Conservation (phyloP, 805 yeast species). For the Metschnikowia koreensis region DNA sequence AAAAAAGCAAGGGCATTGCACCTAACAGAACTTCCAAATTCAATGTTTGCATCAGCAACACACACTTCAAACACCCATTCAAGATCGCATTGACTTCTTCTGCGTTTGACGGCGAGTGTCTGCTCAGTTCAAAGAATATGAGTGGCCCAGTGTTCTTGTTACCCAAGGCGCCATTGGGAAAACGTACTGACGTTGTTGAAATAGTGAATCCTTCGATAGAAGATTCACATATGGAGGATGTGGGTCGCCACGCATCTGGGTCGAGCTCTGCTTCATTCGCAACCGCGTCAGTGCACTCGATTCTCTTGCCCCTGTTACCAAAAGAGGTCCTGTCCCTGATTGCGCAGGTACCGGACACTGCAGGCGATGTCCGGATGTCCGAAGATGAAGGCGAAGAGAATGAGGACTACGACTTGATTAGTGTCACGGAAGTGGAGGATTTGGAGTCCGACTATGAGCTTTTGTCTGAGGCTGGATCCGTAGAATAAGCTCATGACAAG, state of each 20-base stretch:
- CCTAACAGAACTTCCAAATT: slow-evolving; percentile 33
- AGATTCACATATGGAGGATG: background rate
- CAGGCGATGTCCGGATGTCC: slow-evolving; percentile 4
- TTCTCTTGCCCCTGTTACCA: slow-evolving; percentile 10
- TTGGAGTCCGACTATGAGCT: slow-evolving; percentile 38
- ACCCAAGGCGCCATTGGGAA: background rate
- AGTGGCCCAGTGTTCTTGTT: slow-evolving; percentile 19
- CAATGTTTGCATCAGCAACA: slow-evolving; percentile 30
- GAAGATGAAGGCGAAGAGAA: slow-evolving; percentile 13
- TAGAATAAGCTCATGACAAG: background rate
- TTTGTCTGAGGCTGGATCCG: slow-evolving; percentile 22
- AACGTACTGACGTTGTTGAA: background rate
- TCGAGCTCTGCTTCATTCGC: slow-evolving; percentile 8
- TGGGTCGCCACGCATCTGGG: background rate
- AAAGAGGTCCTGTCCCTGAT: slow-evolving; percentile 5
- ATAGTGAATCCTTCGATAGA: background rate
- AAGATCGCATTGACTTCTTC: slow-evolving; percentile 26
- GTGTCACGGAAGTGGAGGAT: slow-evolving; percentile 28
- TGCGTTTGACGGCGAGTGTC: slow-evolving; percentile 19
- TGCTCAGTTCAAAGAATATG: slow-evolving; percentile 23
- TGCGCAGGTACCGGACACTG: background rate
- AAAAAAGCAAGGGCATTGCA: slow-evolving; percentile 31
- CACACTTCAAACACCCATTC: slow-evolving; percentile 36
- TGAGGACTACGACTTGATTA: slow-evolving; percentile 36
- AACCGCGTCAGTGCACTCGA: slow-evolving; percentile 10